Conservation (phyloP, 2,329 filamentous ascomycete species). For the Camillea tinctor region DNA sequence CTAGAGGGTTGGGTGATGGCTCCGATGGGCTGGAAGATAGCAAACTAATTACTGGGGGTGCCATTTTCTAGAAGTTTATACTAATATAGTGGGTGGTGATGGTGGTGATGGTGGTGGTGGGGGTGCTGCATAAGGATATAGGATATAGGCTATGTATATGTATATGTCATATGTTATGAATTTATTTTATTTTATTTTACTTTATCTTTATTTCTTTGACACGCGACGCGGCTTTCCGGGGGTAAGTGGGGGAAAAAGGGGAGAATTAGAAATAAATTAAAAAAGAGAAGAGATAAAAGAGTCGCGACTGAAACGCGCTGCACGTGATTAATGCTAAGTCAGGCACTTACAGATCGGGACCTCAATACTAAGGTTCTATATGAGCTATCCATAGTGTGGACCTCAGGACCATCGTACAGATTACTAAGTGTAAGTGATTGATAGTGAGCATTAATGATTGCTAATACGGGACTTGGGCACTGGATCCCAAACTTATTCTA, state of each 20-base stretch:
- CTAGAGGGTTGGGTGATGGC: slow-evolving; percentile 8
- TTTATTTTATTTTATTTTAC: neutral
- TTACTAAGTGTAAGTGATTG: too few species aligned
- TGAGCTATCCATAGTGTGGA: too few species aligned
- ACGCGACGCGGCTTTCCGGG: neutral
- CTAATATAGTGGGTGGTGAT: neutral
- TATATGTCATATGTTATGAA: neutral
- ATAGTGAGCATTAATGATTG: too few species aligned
- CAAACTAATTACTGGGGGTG: slow-evolving; percentile 36
- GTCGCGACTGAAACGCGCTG: neutral
- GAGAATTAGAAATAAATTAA: too few species aligned
- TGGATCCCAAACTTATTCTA: too few species aligned
- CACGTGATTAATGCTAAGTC: neutral
- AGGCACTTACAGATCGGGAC: too few species aligned
- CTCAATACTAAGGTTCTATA: too few species aligned
- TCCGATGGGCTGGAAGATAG: slow-evolving; percentile 33
- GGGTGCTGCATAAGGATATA: too few species aligned
- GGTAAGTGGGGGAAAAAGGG: neutral
- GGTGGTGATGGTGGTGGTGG: neutral
- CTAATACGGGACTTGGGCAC: too few species aligned
- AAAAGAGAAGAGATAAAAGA: too few species aligned
- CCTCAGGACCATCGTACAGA: too few species aligned
- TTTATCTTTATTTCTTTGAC: neutral
- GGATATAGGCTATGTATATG: neutral
- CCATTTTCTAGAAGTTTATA: too few species aligned